Percentiles rank a stretch among this genome's conserved stretches.
Evolutionary conservation across 75 land plant species (phyloP).

Genomic region (Cryptomeria japonica): DNA sequence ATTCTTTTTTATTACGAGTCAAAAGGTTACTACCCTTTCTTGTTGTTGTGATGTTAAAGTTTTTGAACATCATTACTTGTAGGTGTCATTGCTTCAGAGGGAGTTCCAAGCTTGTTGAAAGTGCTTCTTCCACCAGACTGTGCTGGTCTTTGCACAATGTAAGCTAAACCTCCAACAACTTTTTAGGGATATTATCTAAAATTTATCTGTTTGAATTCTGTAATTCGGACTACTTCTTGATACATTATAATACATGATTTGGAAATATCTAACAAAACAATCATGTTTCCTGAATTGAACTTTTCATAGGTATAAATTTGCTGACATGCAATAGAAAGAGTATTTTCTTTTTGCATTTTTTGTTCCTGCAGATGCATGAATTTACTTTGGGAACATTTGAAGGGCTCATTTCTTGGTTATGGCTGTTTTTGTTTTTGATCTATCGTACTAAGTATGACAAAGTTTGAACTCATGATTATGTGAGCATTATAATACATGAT

Average conservation of each 20-base stretch:
- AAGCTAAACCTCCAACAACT: constrained; percentile 15
- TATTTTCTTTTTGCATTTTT: background rate
- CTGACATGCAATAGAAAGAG: background rate
- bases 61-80: background rate
- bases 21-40: background rate
- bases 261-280: background rate
- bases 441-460: background rate
- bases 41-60: background rate
- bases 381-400: too few species aligned
- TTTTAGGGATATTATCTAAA: background rate
- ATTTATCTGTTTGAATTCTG: background rate
- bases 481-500: too few species aligned
- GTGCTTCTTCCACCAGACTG: constrained; percentile 74
- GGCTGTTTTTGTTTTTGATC: too few species aligned
- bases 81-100: constrained; percentile 86
- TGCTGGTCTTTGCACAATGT: constrained; percentile 56
- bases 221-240: background rate
- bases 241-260: background rate
- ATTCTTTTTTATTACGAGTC: background rate
- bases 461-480: too few species aligned
- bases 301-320: background rate
- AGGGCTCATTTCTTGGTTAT: constrained; percentile 5
- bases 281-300: background rate
- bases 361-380: background rate
- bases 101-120: constrained; percentile 86